phyloP scores from a whole-genome alignment of 2,329 filamentous ascomycete species.

The Microcera coccophila region DNA sequence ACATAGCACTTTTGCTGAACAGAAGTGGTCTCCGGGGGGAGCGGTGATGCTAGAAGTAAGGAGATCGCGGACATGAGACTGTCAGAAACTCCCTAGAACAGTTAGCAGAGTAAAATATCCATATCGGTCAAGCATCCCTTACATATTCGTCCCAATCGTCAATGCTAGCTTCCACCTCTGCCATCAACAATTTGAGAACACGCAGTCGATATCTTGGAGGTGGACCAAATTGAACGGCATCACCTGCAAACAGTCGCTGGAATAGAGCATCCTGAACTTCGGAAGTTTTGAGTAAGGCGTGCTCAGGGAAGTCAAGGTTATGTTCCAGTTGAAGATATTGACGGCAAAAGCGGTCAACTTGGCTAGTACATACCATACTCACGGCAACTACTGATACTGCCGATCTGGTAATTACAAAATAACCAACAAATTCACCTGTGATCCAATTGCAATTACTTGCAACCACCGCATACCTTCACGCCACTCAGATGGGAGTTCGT shows the following conservation, averaged over 20 bases:
- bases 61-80: conserved; percentile 69
- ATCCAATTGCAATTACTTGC: too few relatives aligned
- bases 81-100: conserved; percentile 73
- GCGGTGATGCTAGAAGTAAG: conserved; percentile 57
- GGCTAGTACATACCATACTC: not conserved
- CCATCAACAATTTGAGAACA: conserved; percentile 69
- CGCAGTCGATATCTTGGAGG: conserved; percentile 66
- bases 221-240: conserved; percentile 53
- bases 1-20: conserved; percentile 72
- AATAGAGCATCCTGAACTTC: conserved; percentile 65
- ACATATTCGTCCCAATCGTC: conserved; percentile 84
- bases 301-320: conserved; percentile 60
- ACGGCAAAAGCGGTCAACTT: conserved; percentile 55
- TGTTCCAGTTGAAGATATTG: conserved; percentile 78
- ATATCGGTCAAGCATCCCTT: conserved; percentile 39
- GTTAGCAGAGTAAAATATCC: not conserved
- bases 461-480: too few relatives aligned
- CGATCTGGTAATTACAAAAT: not conserved
- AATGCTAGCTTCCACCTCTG: conserved; percentile 68
- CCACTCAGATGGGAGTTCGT: too few relatives aligned
- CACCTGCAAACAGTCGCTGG: conserved; percentile 60
- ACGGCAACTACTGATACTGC: too few relatives aligned
- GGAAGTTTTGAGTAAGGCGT: conserved; percentile 53
- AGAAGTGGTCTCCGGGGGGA: conserved; percentile 60
- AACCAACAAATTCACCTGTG: too few relatives aligned